Conservation (phyloP, 2,329 filamentous ascomycete species). For the Colletotrichum lini region DNA sequence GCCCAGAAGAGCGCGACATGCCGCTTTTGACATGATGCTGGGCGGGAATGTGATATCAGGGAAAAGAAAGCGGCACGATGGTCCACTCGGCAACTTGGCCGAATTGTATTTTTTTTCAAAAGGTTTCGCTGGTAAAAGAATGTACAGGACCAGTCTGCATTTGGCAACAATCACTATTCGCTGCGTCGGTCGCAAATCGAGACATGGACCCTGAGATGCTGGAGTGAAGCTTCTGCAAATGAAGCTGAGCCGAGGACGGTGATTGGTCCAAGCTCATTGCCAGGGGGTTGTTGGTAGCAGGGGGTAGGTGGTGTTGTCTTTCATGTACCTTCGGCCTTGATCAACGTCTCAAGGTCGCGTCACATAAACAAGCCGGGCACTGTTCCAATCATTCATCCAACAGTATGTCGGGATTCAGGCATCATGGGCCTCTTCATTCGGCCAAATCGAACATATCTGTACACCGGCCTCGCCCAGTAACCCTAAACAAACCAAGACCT, state of each 20-base stretch:
- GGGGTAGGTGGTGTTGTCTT: too few relatives aligned
- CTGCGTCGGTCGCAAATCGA: not conserved
- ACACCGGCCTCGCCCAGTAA: constrained; percentile 6
- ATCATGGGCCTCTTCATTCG: constrained; percentile 18
- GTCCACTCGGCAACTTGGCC: too few relatives aligned
- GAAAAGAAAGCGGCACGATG: not conserved
- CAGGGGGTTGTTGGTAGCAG: constrained; percentile 1
- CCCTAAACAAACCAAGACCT: not conserved
- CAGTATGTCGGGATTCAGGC: not conserved
- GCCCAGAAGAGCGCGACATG: constrained; percentile 11
- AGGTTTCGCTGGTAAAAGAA: not conserved
- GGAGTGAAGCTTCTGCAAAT: constrained; percentile 35
- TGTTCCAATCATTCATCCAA: not conserved
- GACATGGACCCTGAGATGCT: not conserved
- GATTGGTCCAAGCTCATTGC: constrained; percentile 33
- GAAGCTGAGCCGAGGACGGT: constrained; percentile 4
- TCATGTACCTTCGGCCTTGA: not conserved
- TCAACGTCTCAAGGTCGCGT: not conserved
- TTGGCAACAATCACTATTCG: not conserved
- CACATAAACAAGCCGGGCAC: not conserved
- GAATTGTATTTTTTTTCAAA: not conserved
- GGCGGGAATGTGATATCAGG: not conserved
- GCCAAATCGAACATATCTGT: constrained; percentile 10
- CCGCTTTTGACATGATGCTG: constrained; percentile 19
- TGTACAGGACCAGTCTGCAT: not conserved